Evolutionary conservation across 2,329 filamentous ascomycete genomes (phyloP).

Genomic region (Colletotrichum kahawae): DNA sequence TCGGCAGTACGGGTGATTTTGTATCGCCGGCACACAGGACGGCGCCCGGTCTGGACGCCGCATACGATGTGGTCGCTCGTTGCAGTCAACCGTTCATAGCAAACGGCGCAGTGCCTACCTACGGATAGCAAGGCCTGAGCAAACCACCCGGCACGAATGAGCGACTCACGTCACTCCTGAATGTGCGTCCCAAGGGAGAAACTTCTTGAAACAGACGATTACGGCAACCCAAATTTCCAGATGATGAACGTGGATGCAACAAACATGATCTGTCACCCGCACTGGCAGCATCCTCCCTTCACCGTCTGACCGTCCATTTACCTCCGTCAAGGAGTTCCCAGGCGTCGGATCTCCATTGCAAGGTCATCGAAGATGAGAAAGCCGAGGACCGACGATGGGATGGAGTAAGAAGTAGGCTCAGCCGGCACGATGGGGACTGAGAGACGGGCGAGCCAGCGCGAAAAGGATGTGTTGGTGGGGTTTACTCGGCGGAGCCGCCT

Average conservation of each 20-base stretch:
- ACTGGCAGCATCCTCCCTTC: neutral
- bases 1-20: neutral
- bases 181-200: neutral
- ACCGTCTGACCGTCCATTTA: neutral
- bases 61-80: neutral
- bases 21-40: neutral
- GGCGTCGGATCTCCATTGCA: neutral
- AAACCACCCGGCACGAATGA: neutral
- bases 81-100: neutral
- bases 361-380: neutral
- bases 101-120: neutral
- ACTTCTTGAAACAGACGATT: conserved; percentile 5
- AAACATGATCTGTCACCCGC: neutral
- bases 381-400: conserved; percentile 15
- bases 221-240: neutral
- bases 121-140: neutral
- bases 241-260: neutral
- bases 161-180: neutral
- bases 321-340: neutral
- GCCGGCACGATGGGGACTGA: neutral
- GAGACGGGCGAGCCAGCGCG: neutral
- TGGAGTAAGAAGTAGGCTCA: neutral
- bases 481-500: conserved; percentile 8
- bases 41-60: neutral
- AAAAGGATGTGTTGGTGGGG: neutral